Evolutionary conservation across 2,329 filamentous ascomycete species (phyloP), one percentile per base, ranked within the genome.

Genomic region (Nigrospora osmanthi): DNA sequence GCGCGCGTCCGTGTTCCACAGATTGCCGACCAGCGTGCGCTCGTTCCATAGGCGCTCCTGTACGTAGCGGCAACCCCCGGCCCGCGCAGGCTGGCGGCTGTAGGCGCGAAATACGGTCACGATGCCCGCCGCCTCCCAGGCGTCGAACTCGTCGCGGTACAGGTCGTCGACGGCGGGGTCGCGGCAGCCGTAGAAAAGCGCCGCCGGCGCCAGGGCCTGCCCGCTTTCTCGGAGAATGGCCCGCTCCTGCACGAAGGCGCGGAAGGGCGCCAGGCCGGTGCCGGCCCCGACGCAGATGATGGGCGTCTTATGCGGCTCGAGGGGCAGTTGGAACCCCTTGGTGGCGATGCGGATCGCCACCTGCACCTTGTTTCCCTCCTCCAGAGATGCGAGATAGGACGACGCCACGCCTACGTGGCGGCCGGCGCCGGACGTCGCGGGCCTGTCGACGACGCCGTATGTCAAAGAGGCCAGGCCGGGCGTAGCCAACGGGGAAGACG

Each of bases 171-270:
- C 59, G 0, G 67, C 69, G 1, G 74, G 72, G 6, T 66, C 58
- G 13, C 77, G 75, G 57, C 81, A 85, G 6, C 83, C 83, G 52
- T 78, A 73, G 66, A 84, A 85, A 1, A 87, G 68, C n/a, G 86
- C 49, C 0, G 81, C 79, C 0, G 75, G 77, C 0, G 78, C 81
- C 0, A 86, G 65, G 28, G 58, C 63, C 12, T 74, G 67, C 2
- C 80, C 79, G 13, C 71, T 58, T 64, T 11, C 11, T 11, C 13
- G 16, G 11, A 75, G 68, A 16, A 66, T 67, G 0, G 76, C 78
- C 1, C 81, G 76, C 49, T 85, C 79, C 59, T 82, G 76, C 11
- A 81, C 53, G 54, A 84, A 84, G 0, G 74, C 80, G 0, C 77
- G 71, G 69, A 84, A 83, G 9, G 80, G 80, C 0, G 80, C 80